Base-by-base conservation (phyloP, 2,329 filamentous ascomycete species). In the Colletotrichum tropicicola region DNA sequence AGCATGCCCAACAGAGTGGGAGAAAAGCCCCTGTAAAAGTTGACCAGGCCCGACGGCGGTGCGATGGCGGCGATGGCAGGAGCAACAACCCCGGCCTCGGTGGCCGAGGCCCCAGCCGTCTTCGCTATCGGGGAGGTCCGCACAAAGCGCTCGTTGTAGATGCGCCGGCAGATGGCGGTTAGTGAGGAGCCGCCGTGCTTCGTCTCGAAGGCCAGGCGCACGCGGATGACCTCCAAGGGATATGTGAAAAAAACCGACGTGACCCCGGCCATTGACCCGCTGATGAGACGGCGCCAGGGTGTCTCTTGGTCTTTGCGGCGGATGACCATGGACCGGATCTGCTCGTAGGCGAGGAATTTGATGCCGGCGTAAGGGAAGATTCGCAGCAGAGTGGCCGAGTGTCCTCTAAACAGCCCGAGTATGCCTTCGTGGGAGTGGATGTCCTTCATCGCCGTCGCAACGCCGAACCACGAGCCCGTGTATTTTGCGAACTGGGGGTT, bases 351-450 rank as follows among this genome's bases (percentile, higher is more conserved):
- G 43, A 99, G 87, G 74, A 99, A 99, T 75, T 99, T 99, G 79
- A 98, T 97, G 47, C 92, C 95, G 15, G 95, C 96, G 77, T 99
- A 99, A 6, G 96, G 96, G 72, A 98, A 99, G 68, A 99, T 97
- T 68, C 96, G 91, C 55, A 98, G 85, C 3, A 99, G 83, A 0
- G 96, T 99, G 3, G 94, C 96, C 4, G 94, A 98, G 77, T 99
- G 96, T 6, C 96, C 96, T 55, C 96, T 91, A 80, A 94, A 99
- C 6, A 99, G 85, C 1, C 96, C 96, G 10, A 83, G 76, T 2
- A 87, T 69, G 37, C 96, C 96, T 68, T 97, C 92, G 47, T 88
- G 83, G 23, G 78, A 80, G 72, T 96, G 92, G 68, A 99, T 98
- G 72, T 94, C 92, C 70, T 87, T 87, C 78, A 98, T 91, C 25